A percentile compares a stretch with the other conserved stretches of the same genome.
Conservation (phyloP, 2,329 filamentous ascomycete genomes). For the Coniochaeta sp. region DNA sequence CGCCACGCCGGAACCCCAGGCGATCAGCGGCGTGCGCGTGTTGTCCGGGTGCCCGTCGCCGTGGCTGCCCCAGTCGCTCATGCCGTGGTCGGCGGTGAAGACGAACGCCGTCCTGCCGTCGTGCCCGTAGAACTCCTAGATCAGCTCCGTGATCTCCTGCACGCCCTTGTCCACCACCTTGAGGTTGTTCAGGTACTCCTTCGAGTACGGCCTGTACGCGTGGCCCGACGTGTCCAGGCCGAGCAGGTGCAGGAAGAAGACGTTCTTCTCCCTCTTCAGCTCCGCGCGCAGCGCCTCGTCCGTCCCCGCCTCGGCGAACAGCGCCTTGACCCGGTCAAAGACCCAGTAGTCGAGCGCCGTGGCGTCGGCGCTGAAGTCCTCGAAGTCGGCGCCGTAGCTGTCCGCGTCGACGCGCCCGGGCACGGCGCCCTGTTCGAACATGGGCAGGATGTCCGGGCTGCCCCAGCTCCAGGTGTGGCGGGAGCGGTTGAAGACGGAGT, state of each 20-base stretch:
- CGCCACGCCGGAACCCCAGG: constrained; percentile 88
- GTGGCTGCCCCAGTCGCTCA: constrained; percentile 99
- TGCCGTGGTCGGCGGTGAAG: constrained; percentile 96
- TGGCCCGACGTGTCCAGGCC: constrained; percentile 91
- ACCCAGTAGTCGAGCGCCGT: constrained; percentile 86
- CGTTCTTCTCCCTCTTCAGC: constrained; percentile 74
- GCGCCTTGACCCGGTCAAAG: constrained; percentile 82
- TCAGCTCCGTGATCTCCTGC: constrained; percentile 70
- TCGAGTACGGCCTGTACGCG: constrained; percentile 80
- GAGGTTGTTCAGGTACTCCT: constrained; percentile 91
- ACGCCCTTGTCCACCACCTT: constrained; percentile 90
- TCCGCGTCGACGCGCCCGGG: constrained; percentile 83
- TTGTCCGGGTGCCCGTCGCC: constrained; percentile 97
- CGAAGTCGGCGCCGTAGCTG: constrained; percentile 74
- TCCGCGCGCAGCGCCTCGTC: constrained; percentile 68
- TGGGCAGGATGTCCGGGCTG: constrained; percentile 91
- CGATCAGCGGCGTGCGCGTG: constrained; percentile 85
- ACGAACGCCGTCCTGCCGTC: constrained; percentile 86
- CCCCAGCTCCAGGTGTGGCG: constrained; percentile 99
- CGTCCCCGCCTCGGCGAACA: constrained; percentile 73
- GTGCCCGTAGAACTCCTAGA: constrained; percentile 79
- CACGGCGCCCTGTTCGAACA: constrained; percentile 92
- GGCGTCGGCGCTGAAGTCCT: constrained; percentile 84
- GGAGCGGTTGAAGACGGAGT: constrained; percentile 97
- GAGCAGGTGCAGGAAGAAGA: constrained; percentile 92